Percentiles rank a stretch among this genome's conserved stretches.
Evolutionary conservation across 345 rosid species (phyloP).

Genomic region (Syzygium grande): DNA sequence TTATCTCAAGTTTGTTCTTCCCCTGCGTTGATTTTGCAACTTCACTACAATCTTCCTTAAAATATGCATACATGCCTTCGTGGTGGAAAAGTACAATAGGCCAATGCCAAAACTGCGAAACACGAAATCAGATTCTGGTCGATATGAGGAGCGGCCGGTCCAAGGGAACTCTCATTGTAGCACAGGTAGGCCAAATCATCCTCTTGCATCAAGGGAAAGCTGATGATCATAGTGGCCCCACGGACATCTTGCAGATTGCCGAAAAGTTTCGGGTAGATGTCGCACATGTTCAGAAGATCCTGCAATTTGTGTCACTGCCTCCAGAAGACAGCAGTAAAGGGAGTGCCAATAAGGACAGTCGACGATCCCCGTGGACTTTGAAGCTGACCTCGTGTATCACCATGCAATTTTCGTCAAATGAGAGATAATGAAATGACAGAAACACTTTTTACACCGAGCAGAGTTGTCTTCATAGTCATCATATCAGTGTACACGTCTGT

Average conservation of each 20-base stretch:
- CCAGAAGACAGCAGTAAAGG: constrained; percentile 38
- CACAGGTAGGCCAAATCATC: constrained; percentile 68
- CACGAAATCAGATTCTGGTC: constrained; percentile 46
- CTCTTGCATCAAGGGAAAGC: constrained; percentile 77
- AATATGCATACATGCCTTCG: constrained; percentile 39
- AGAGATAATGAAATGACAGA: background rate
- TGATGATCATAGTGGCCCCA: constrained; percentile 51
- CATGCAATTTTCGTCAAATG: background rate
- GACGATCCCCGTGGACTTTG: background rate
- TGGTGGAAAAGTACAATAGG: constrained; percentile 56
- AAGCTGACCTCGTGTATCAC: background rate
- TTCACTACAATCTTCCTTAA: background rate
- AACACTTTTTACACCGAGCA: background rate
- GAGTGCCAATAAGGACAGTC: background rate
- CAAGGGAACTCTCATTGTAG: constrained; percentile 64
- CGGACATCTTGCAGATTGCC: constrained; percentile 61
- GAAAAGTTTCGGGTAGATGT: constrained; percentile 51
- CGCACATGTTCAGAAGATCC: constrained; percentile 45
- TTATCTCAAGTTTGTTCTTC: background rate
- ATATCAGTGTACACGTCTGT: background rate
- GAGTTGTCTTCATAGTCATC: background rate
- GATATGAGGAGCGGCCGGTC: constrained; percentile 56
- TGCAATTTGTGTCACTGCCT: constrained; percentile 60
- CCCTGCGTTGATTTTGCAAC: background rate
- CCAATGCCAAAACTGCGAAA: constrained; percentile 83